Percentiles rank a stretch among this genome's conserved stretches.
Conservation (phyloP, 225 moss, liverwort and hornwort genomes). For the Antitrichia curtipendula region DNA sequence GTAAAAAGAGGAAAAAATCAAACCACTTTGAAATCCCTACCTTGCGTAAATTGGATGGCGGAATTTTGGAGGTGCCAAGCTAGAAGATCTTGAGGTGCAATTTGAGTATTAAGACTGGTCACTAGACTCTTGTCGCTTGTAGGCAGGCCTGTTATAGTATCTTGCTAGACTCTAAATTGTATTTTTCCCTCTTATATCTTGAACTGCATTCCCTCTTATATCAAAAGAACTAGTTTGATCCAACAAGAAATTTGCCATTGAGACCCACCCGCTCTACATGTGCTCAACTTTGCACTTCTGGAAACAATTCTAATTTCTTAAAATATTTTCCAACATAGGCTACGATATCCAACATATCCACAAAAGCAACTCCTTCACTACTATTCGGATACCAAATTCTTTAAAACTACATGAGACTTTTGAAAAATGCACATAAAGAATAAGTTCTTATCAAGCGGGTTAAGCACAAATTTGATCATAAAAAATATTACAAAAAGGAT, state of each 20-base stretch:
- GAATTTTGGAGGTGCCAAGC: slow-evolving; percentile 45
- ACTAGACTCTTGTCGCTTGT: not conserved
- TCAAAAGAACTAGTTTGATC: not conserved
- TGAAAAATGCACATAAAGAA: not conserved
- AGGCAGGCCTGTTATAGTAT: not conserved
- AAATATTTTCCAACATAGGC: not conserved
- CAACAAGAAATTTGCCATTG: not conserved
- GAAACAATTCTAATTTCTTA: not conserved
- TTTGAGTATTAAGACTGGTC: not conserved
- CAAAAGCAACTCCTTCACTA: not conserved
- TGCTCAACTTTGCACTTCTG: slow-evolving; percentile 21
- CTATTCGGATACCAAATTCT: not conserved
- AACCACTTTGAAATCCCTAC: not conserved
- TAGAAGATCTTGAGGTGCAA: slow-evolving; percentile 51
- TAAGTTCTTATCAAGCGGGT: not conserved
- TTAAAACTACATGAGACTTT: not conserved
- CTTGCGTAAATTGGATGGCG: slow-evolving; percentile 20
- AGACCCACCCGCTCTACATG: slow-evolving; percentile 56
- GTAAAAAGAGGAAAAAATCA: not conserved
- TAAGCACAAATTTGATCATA: not conserved
- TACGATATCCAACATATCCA: not conserved
- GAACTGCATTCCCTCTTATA: slow-evolving; percentile 12
- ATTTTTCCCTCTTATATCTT: slow-evolving; percentile 31
- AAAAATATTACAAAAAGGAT: not conserved
- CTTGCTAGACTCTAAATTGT: slow-evolving; percentile 44